Base-by-base conservation (phyloP, 148 eudicot species). In the Mesembryanthemum crystallinum region DNA sequence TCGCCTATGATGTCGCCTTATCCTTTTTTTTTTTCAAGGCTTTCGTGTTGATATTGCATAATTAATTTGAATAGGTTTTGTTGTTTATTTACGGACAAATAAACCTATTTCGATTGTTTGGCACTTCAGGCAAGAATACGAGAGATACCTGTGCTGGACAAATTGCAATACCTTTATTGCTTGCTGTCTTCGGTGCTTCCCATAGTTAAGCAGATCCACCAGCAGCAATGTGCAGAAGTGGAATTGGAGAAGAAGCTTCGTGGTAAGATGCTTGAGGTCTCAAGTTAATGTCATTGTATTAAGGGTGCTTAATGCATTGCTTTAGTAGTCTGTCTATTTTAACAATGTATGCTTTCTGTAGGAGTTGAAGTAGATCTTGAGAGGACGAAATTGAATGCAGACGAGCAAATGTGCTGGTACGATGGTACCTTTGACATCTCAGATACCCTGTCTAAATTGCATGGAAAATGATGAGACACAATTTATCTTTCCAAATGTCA, bases 321-420 rank as follows among this genome's bases (percentile, higher is more conserved):
- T 58, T 18, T 20, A 39, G 29, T 29, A 43, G 29, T 10, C 33
- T 24, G n/a, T 54, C 13, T 75, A 75, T 57, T 28, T 23, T 67
- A 52, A 73, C 64, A 69, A 79, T 45, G 45, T 67, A 11, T 78
- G 8, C 81, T 69, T n/a, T 74, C 67, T 83, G 63, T 88, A 92
- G 98, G 97, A 81, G 86, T 80, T 47, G 89, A 85, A 64, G 88
- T 88, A 73, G 96, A 94, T 74, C 96, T 92, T 73, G 89, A 85
- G 72, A 85, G 96, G 84, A 87, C 86, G 52, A 94, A 92, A 81
- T 77, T 94, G 88, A 92, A 88, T 83, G 93, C 98, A 27, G 98
- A 94, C 79, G 98, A 94, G 83, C 98, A 92, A 82, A 92, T 94
- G 96, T 92, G 98, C 88, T 94, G 98, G 98, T 94, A 89, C 39